Base-by-base conservation (phyloP, 768 basidiomycete genomes). In the Botryobasidium botryosum region DNA sequence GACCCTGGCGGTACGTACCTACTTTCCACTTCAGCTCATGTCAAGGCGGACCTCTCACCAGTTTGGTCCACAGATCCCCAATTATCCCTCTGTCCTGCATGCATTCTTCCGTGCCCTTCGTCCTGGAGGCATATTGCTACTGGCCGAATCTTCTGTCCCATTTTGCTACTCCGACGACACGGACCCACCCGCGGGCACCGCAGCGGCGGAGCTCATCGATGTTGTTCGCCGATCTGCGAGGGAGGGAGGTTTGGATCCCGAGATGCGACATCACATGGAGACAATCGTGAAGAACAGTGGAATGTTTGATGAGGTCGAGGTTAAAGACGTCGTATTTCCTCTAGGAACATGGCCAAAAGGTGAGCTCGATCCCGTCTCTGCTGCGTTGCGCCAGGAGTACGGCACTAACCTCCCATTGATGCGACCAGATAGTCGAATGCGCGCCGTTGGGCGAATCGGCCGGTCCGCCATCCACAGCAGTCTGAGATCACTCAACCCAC, bases 281-380 rank as follows among this genome's bases (percentile, higher is more conserved):
- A 43, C 39, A 17, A 20, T 47, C 24, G 39, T 47, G n/a, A 29
- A 31, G 31, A 40, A 43, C 15, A n/a, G n/a, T n/a, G 46, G 46
- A 10, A 27, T 40, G 2, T 47, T 42, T 20, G 33, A 17, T 13
- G 40, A 47, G 13, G 25, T 33, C 4, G 40, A 35, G 28, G 33
- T 32, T 12, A 28, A 35, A 29, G 46, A 47, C 25, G 37, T 47
- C 25, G 29, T 47, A 12, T 41, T 47, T n/a, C 46, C 46, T 41
- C n/a, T 47, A 24, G 46, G 46, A 47, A 40, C 40, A 13, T 47
- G 46, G 46, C 39, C 46, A 4, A 13, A 27, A 43, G 45, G 45
- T 46, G 13, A 20, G 38, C 33, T n/a, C n/a, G 41, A n/a, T n/a
- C n/a, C 32, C 15, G 1, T 3, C n/a, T 5, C 17, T 12, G 1